Conservation (phyloP, 2,329 filamentous ascomycete genomes). For the Venturia oleaginea region DNA sequence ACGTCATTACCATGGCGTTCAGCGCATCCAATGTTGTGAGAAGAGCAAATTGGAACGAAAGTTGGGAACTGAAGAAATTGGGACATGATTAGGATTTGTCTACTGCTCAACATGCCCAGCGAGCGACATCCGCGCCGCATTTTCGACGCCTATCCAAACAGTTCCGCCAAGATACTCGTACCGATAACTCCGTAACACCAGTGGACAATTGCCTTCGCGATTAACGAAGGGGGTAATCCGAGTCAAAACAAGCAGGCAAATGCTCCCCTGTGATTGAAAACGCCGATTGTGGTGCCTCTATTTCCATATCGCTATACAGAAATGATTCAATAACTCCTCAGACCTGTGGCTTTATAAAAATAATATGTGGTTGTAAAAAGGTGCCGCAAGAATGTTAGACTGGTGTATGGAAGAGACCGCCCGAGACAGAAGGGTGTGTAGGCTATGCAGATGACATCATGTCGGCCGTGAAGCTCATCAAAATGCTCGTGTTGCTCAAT, state of each 20-base stretch:
- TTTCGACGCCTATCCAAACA: neutral
- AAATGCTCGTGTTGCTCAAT: neutral
- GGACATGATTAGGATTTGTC: neutral
- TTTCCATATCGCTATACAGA: neutral
- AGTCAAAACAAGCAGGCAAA: neutral
- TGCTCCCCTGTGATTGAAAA: neutral
- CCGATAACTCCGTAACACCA: neutral
- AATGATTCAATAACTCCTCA: neutral
- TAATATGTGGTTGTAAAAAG: neutral
- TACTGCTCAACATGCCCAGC: neutral
- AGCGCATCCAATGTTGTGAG: neutral
- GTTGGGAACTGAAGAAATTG: neutral
- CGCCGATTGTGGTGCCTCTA: neutral
- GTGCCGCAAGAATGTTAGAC: neutral
- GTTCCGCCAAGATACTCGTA: neutral
- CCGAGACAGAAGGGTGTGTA: neutral
- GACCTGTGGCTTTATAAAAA: neutral
- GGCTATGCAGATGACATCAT: neutral
- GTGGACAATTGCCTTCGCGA: slow-evolving; percentile 1
- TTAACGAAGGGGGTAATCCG: neutral
- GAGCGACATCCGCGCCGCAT: neutral
- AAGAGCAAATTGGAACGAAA: neutral
- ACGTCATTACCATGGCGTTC: neutral
- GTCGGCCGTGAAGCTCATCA: neutral
- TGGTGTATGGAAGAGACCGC: neutral